Evolutionary conservation across 345 rosid species (phyloP).

Genomic region (Eucalyptus regnans): DNA sequence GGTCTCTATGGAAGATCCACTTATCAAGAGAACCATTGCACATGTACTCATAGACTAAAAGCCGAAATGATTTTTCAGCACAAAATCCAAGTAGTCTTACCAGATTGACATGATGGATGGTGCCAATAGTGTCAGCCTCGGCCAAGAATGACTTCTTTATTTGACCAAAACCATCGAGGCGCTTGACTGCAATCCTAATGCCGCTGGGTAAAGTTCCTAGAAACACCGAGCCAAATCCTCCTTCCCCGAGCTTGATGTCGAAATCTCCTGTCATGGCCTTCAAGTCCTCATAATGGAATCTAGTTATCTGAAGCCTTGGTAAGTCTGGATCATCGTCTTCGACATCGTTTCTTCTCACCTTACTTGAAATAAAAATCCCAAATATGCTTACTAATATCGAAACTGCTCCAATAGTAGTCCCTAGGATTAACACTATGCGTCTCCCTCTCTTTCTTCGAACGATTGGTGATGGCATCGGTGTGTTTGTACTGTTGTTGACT

Average conservation of each 20-base stretch:
- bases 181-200: not conserved
- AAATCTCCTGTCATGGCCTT: not conserved
- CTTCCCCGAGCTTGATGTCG: not conserved
- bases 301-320: not conserved
- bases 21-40: not conserved
- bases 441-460: not conserved
- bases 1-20: not conserved
- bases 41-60: not conserved
- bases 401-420: not conserved
- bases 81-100: not conserved
- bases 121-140: not conserved
- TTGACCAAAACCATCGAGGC: not conserved
- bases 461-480: rapidly evolving
- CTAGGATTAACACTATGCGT: not conserved
- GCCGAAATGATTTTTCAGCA: not conserved
- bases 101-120: not conserved
- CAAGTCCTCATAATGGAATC: not conserved
- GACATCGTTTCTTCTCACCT: not conserved
- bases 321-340: not conserved
- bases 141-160: not conserved
- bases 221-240: not conserved
- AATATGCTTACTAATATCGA: not conserved
- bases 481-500: not conserved
- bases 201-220: not conserved
- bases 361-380: not conserved